Evolutionary conservation across 1,139 yeast species (phyloP).

Genomic region (Yamadazyma dushanensis): DNA sequence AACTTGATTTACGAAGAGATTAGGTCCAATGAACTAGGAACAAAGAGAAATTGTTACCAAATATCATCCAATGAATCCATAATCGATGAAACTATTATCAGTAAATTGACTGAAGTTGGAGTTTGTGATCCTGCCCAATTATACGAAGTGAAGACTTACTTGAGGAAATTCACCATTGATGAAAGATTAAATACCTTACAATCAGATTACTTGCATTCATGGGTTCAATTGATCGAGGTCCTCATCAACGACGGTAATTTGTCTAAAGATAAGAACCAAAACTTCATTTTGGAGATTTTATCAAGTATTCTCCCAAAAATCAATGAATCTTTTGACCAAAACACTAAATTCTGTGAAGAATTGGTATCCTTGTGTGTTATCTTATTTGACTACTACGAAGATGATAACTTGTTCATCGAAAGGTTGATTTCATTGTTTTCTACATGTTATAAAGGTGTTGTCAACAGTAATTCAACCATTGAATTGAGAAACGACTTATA

Average conservation of each 20-base stretch:
- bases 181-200: slow-evolving; percentile 54
- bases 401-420: slow-evolving; percentile 35
- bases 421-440: slow-evolving; percentile 69
- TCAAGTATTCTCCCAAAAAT: slow-evolving; percentile 76
- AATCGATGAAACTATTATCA: slow-evolving; percentile 3
- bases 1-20: slow-evolving; percentile 27
- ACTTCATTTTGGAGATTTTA: slow-evolving; percentile 73
- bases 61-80: neutral
- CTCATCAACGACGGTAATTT: slow-evolving; percentile 58
- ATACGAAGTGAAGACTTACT: slow-evolving; percentile 24
- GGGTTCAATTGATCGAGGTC: slow-evolving; percentile 81
- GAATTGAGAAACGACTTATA: slow-evolving; percentile 76
- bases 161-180: slow-evolving; percentile 45
- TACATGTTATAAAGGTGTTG: slow-evolving; percentile 71
- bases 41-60: neutral
- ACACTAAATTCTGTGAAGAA: slow-evolving; percentile 70
- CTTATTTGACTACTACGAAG: slow-evolving; percentile 60
- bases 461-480: slow-evolving; percentile 67
- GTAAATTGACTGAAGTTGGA: slow-evolving; percentile 7
- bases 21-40: slow-evolving; percentile 8
- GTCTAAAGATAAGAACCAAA: slow-evolving; percentile 36
- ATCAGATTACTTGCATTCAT: slow-evolving; percentile 65
- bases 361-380: slow-evolving; percentile 74
- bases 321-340: slow-evolving; percentile 67
- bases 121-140: slow-evolving; percentile 4